Percentiles rank a stretch among this genome's conserved stretches.
Conservation (phyloP, 441 rosid genomes). For the Jatropha multifida region DNA sequence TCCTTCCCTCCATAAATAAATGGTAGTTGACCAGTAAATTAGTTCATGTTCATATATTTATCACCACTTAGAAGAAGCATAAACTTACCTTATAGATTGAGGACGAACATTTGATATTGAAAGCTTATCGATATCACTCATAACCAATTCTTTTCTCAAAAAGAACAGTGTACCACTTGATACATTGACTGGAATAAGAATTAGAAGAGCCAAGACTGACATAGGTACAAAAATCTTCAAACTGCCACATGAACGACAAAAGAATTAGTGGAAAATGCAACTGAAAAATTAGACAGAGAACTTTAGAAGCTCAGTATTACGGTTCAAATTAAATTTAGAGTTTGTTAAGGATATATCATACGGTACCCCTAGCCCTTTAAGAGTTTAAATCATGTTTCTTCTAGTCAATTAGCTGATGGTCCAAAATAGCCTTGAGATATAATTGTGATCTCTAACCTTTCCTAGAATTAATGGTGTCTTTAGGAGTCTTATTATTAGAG, state of each 20-base stretch:
- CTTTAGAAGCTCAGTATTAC: not conserved
- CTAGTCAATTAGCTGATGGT: not conserved
- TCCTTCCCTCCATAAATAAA: not conserved
- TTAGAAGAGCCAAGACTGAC: conserved; percentile 66
- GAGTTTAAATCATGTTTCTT: not conserved
- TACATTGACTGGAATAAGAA: conserved; percentile 92
- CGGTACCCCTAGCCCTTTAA: not conserved
- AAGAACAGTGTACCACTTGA: conserved; percentile 89
- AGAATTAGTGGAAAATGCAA: not conserved
- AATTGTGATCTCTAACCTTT: not conserved
- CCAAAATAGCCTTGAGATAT: not conserved
- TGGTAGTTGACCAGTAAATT: no score
- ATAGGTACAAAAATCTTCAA: conserved; percentile 84
- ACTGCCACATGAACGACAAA: conserved; percentile 46
- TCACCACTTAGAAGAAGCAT: not conserved
- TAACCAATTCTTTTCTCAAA: conserved; percentile 74
- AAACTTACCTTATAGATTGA: conserved; percentile 61
- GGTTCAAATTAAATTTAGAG: not conserved
- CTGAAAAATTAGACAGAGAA: not conserved
- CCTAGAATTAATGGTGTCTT: not conserved
- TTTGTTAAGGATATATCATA: not conserved
- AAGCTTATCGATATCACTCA: conserved; percentile 88
- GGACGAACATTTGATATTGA: conserved; percentile 94
- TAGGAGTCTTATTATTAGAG: not conserved
- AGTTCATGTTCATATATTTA: not conserved